Evolutionary conservation across 257 asterid genomes (phyloP).

Genomic region (Nicotiana undulata): DNA sequence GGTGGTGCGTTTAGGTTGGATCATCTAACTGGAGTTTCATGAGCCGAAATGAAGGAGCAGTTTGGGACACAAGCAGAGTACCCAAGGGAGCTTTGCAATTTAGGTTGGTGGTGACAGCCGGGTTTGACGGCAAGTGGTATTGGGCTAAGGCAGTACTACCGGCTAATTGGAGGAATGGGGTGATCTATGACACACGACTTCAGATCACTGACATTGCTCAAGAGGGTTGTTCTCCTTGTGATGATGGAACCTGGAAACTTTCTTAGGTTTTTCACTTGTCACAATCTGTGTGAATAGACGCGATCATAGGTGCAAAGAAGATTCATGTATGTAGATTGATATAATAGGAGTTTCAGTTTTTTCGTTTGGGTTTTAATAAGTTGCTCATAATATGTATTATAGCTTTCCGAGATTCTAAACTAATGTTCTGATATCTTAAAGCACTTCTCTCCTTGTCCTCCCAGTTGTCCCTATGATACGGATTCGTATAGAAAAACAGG

Average conservation of each 20-base stretch:
- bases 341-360: too few relatives aligned
- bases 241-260: slow-evolving; percentile 37
- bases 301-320: too few relatives aligned
- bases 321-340: too few relatives aligned
- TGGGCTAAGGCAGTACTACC: slow-evolving; percentile 75
- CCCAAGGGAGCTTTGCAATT: slow-evolving; percentile 63
- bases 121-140: slow-evolving; percentile 62
- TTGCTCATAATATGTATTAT: too few relatives aligned
- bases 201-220: slow-evolving; percentile 69
- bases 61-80: slow-evolving; percentile 76
- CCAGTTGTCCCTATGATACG: too few relatives aligned
- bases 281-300: not conserved
- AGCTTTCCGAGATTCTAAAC: too few relatives aligned
- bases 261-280: not conserved
- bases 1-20: slow-evolving; percentile 33
- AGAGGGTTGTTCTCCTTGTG: slow-evolving; percentile 63
- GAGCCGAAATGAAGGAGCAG: slow-evolving; percentile 57
- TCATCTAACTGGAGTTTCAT: slow-evolving; percentile 48
- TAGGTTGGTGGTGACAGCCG: slow-evolving; percentile 65
- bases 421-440: too few relatives aligned
- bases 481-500: too few relatives aligned
- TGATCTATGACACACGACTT: slow-evolving; percentile 51
- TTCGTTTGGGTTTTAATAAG: too few relatives aligned
- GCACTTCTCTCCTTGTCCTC: too few relatives aligned
- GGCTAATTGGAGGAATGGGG: slow-evolving; percentile 44